Evolutionary conservation across 1,284 basidiomycete species (phyloP).

Genomic region (Marasmius oreades): DNA sequence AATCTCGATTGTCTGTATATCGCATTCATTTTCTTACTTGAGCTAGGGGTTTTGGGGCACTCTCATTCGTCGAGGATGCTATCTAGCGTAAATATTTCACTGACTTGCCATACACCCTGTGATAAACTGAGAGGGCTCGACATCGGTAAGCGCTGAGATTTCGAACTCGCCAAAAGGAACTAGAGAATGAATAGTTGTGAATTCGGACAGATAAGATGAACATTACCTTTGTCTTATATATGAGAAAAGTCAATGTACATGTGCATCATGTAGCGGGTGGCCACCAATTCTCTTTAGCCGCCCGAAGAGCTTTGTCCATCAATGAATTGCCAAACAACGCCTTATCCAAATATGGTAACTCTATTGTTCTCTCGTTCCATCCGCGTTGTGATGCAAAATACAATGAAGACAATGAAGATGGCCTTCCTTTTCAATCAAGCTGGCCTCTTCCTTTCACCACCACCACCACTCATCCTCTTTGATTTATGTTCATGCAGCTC

Average conservation of each 20-base stretch:
- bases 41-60: background rate
- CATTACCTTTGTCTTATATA: too few relatives aligned
- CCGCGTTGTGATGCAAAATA: background rate
- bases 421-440: background rate
- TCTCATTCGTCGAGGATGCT: background rate
- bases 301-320: too few relatives aligned
- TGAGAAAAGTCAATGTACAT: too few relatives aligned
- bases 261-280: too few relatives aligned
- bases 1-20: slow-evolving; percentile 13
- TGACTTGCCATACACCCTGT: too few relatives aligned
- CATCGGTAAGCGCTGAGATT: too few relatives aligned
- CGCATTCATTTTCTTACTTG: background rate
- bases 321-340: background rate
- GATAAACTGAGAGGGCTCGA: too few relatives aligned
- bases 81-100: background rate
- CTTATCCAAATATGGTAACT: background rate
- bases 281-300: too few relatives aligned
- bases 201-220: too few relatives aligned
- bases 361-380: background rate
- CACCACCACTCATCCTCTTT: slow-evolving; percentile 1
- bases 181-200: too few relatives aligned
- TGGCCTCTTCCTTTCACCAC: background rate
- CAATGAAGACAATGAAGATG: background rate
- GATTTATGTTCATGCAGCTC: background rate
- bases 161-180: too few relatives aligned